phyloP scores from a whole-genome alignment of 2,329 filamentous ascomycete species.

The Achaetomium macrosporum region DNA sequence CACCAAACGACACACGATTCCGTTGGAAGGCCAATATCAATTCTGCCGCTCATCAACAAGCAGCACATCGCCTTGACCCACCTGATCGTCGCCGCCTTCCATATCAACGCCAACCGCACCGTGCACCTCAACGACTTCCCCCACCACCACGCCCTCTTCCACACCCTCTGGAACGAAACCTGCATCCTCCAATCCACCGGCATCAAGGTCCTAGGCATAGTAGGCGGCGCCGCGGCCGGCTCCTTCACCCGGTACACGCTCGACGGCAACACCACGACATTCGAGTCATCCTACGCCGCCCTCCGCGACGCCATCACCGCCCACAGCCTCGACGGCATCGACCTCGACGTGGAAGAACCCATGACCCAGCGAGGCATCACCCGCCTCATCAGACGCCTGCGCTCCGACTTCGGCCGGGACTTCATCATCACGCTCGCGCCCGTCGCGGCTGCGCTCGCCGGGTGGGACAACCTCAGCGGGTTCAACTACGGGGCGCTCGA shows the following conservation, averaged over 20 bases:
- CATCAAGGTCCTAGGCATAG: slow-evolving; percentile 77
- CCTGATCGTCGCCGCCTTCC: slow-evolving; percentile 79
- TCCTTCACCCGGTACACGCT: slow-evolving; percentile 55
- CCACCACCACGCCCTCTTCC: slow-evolving; percentile 61
- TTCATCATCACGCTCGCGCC: slow-evolving; percentile 75
- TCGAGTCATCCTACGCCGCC: slow-evolving; percentile 64
- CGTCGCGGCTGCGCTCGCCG: slow-evolving; percentile 66
- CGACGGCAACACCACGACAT: slow-evolving; percentile 35
- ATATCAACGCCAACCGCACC: slow-evolving; percentile 65
- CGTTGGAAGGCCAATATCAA: slow-evolving; percentile 41
- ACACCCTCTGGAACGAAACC: slow-evolving; percentile 73
- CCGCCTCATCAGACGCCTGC: slow-evolving; percentile 56
- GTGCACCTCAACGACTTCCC: slow-evolving; percentile 77
- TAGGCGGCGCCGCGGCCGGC: slow-evolving; percentile 77
- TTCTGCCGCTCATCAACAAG: slow-evolving; percentile 46
- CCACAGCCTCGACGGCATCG: slow-evolving; percentile 57
- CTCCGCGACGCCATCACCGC: slow-evolving; percentile 54
- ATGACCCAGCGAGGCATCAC: slow-evolving; percentile 60
- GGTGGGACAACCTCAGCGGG: slow-evolving; percentile 63
- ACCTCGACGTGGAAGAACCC: slow-evolving; percentile 69
- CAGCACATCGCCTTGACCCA: slow-evolving; percentile 59
- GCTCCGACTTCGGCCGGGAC: slow-evolving; percentile 55
- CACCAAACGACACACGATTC: slow-evolving; percentile 50
- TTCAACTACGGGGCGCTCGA: slow-evolving; percentile 77
- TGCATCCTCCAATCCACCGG: slow-evolving; percentile 64